Evolutionary conservation across 148 eudicot genomes (phyloP).

Genomic region (Rheum nobile): DNA sequence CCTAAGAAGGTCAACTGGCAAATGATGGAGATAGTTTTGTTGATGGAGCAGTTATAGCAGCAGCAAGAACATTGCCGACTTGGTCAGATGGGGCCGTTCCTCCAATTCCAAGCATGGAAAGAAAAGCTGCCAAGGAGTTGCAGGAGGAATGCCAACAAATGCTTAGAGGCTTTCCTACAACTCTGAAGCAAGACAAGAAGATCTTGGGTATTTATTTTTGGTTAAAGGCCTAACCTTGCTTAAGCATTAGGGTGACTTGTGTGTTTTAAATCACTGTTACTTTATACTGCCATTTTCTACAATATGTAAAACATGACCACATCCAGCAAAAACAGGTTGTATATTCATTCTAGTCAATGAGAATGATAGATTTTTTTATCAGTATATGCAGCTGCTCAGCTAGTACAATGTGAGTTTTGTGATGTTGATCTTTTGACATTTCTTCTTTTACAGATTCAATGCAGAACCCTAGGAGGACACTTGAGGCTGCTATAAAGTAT

Average conservation of each 20-base stretch:
- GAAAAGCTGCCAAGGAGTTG: constrained; percentile 81
- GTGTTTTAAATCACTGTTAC: background rate
- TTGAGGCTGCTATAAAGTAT: constrained; percentile 88
- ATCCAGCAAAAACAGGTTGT: background rate
- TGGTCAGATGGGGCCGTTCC: constrained; percentile 87
- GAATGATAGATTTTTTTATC: background rate
- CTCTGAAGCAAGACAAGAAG: constrained; percentile 64
- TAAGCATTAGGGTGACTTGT: background rate
- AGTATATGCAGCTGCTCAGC: background rate
- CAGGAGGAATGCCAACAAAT: constrained; percentile 76
- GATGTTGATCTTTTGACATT: background rate
- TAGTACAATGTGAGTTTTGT: background rate
- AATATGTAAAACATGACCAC: background rate
- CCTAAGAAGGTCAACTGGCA: constrained; percentile 37
- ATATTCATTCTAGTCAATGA: background rate
- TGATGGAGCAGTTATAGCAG: constrained; percentile 95
- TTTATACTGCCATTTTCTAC: too few species aligned
- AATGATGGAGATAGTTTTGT: constrained; percentile 50
- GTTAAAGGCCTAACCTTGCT: background rate
- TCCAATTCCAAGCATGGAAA: constrained; percentile 71
- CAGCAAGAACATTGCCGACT: constrained; percentile 86
- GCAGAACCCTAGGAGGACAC: constrained; percentile 61
- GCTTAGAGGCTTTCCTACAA: constrained; percentile 61
- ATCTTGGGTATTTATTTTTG: constrained; percentile 47
- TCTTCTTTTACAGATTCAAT: constrained; percentile 36